A percentile compares a stretch with the other conserved stretches of the same genome.
phyloP scores from a whole-genome alignment of 192 early-diverging fungal species.

The Coemansia sp. region DNA sequence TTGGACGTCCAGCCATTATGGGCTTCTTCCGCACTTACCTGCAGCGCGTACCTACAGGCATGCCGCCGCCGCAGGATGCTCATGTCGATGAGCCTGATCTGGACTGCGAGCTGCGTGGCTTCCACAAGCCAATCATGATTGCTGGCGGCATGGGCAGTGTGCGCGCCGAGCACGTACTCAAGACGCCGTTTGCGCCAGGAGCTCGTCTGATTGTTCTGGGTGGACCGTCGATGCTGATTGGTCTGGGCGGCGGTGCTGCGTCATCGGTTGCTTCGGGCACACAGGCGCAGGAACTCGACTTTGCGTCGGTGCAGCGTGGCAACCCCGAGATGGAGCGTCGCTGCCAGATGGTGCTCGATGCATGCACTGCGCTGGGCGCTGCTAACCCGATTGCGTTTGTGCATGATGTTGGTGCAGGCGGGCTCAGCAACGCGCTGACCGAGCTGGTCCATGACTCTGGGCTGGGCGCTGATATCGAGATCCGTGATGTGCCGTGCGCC shows the following conservation, averaged over 20 bases:
- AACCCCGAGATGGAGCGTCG: slow-evolving; percentile 99
- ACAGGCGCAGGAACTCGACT: slow-evolving; percentile 87
- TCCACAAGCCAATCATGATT: slow-evolving; percentile 99
- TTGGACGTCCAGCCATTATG: slow-evolving; percentile 89
- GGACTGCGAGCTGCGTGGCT: slow-evolving; percentile 79
- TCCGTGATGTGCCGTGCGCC: slow-evolving; percentile 87
- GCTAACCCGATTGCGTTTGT: slow-evolving; percentile 89
- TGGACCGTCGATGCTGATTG: slow-evolving; percentile 98
- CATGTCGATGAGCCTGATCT: slow-evolving; percentile 54
- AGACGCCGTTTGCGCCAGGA: slow-evolving; percentile 80
- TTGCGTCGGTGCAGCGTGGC: slow-evolving; percentile 97
- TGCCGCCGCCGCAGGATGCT: slow-evolving; percentile 11
- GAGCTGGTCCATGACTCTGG: slow-evolving; percentile 96
- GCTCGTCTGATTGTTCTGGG: slow-evolving; percentile 86
- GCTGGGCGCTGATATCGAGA: slow-evolving; percentile 87
- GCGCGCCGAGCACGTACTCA: slow-evolving; percentile 84
- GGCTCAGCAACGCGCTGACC: slow-evolving; percentile 95
- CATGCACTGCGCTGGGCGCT: slow-evolving; percentile 78
- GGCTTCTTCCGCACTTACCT: slow-evolving; percentile 98
- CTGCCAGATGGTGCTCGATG: slow-evolving; percentile 95
- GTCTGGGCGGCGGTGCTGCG: slow-evolving; percentile 98
- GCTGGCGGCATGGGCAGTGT: slow-evolving; percentile 96
- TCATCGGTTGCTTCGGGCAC: slow-evolving; percentile 90
- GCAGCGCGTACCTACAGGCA: slow-evolving; percentile 36
- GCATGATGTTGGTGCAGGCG: slow-evolving; percentile 99